Evolutionary conservation across 2,329 filamentous ascomycete genomes (phyloP), one percentile per base, ranked within the genome.

Genomic region (Colletotrichum coccodes): DNA sequence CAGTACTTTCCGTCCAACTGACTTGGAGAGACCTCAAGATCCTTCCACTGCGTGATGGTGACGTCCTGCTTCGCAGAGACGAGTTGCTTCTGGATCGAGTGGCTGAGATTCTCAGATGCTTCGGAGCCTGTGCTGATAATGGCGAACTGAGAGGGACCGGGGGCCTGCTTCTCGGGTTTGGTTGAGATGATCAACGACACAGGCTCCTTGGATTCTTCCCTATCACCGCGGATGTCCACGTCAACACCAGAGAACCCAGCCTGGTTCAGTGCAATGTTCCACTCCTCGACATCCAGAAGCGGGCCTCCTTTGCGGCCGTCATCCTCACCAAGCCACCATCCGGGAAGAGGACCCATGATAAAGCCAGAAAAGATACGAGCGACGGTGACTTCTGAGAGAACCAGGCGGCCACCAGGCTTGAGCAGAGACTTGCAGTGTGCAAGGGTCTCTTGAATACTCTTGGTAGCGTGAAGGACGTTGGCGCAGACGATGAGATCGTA

Each of bases 401-500:
- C 57, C 0, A 80, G 73, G 1, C 72, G 71, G 0, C 79, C 79
- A 0, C 74, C 75, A 2, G 77, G 74, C 49, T 76, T 78, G 0
- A 80, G 63, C 1, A 76, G 64, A 5, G 52, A 57, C 18, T 57
- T 68, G 26, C 61, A 70, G 63, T 76, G 67, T 6, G 50, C 52
- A 21, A 75, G n/a, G 0, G 77, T 77, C n/a, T 63, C 62, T 3
- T 74, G 62, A 0, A 79, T 60, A 12, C 73, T 70, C 14, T 70
- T 68, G 3, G 77, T 79, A 0, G 77, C 77, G n/a, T 80, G 78
- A 0, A 79, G 38, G 0, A 76, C 75, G 2, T 71, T 76, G 0
- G 72, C 74, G 0, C 79, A 80, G 56, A 83, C 74, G 7, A 82
- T 71, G 7, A 83, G 46, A 54, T 83, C 81, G 62, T 78, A 81